Conservation (phyloP, 2,329 filamentous ascomycete species). For the Pseudofabraea citricarpa region DNA sequence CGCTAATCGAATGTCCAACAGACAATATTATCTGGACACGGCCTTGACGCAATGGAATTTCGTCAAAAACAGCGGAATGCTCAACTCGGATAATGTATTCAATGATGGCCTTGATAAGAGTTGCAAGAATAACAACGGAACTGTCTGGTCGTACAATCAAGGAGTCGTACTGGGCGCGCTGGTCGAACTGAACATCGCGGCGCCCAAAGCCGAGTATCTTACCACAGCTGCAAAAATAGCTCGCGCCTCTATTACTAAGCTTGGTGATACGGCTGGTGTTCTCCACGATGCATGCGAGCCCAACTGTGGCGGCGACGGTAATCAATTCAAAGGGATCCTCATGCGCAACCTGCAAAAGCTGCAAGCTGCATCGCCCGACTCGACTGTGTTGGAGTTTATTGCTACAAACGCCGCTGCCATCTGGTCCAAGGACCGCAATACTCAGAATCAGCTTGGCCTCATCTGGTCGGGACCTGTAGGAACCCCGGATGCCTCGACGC, state of each 20-base stretch:
- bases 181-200: conserved; percentile 50
- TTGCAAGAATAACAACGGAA: conserved; percentile 43
- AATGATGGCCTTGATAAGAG: conserved; percentile 46
- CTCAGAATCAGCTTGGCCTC: conserved; percentile 46
- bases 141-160: conserved; percentile 52
- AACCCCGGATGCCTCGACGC: conserved; percentile 48
- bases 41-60: conserved; percentile 44
- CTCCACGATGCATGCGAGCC: conserved; percentile 50
- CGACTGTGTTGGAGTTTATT: conserved; percentile 49
- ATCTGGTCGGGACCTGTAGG: conserved; percentile 60
- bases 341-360: conserved; percentile 58
- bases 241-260: conserved; percentile 41
- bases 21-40: conserved; percentile 50
- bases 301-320: conserved; percentile 41
- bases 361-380: conserved; percentile 38
- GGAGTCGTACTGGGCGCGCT: conserved; percentile 56
- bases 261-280: conserved; percentile 41
- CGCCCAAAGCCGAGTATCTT: conserved; percentile 33
- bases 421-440: conserved; percentile 50
- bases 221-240: conserved; percentile 46
- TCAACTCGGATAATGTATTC: conserved; percentile 41
- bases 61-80: conserved; percentile 44
- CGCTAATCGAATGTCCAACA: conserved; percentile 48
- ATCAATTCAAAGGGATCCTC: conserved; percentile 72
- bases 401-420: conserved; percentile 60